Evolutionary conservation across 2,329 filamentous ascomycete genomes (phyloP).

Genomic region (Aspergillus pseudoglaucus): DNA sequence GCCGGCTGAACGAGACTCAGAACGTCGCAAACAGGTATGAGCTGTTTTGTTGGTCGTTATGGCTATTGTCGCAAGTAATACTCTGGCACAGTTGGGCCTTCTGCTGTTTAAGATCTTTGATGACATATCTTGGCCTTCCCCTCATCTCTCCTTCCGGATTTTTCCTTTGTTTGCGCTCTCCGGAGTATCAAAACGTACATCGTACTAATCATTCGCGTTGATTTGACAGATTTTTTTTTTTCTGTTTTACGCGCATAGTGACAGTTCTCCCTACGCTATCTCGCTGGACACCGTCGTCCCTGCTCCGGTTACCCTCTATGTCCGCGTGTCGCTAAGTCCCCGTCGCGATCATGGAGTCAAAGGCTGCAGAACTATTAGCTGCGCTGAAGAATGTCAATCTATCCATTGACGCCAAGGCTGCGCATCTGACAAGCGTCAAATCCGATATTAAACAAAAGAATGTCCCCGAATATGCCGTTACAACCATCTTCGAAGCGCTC

Average conservation of each 20-base stretch:
- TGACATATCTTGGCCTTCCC: too few species aligned
- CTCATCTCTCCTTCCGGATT: conserved; percentile 7
- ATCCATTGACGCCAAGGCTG: conserved; percentile 63
- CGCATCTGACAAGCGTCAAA: conserved; percentile 68
- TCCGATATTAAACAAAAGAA: conserved; percentile 88
- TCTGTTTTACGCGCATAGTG: too few species aligned
- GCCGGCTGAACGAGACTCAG: too few species aligned
- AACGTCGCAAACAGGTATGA: too few species aligned
- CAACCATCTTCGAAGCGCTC: conserved; percentile 74
- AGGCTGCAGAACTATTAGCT: conserved; percentile 48
- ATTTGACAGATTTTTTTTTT: too few species aligned
- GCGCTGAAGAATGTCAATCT: conserved; percentile 57
- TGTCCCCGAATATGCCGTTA: conserved; percentile 66
- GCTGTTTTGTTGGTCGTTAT: too few species aligned
- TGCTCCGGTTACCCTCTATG: conserved; percentile 8
- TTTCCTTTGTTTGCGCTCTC: conserved; percentile 11
- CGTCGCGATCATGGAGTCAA: conserved; percentile 47
- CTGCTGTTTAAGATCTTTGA: too few species aligned
- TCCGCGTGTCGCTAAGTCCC: conserved; percentile 9
- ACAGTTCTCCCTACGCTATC: too few species aligned
- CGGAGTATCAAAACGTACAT: conserved; percentile 6
- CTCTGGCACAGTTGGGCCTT: too few species aligned
- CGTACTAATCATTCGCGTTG: conserved; percentile 2
- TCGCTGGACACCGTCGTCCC: background rate
- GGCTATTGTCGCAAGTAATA: too few species aligned